A percentile compares a stretch with the other conserved stretches of the same genome.
Evolutionary conservation across 768 basidiomycete genomes (phyloP).

Genomic region (Phlebiopsis flavidoalba): DNA sequence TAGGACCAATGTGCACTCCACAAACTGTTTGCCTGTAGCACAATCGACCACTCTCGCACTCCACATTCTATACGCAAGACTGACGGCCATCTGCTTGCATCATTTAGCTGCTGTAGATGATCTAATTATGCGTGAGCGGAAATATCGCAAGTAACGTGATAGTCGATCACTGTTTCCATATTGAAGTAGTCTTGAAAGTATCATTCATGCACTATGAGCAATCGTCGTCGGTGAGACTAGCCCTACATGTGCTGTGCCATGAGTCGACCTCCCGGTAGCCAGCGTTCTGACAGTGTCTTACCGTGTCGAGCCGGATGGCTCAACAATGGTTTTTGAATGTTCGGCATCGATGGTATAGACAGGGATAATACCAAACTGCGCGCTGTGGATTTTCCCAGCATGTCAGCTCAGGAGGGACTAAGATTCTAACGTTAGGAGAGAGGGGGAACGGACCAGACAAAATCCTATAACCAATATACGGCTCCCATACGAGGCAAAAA

Average conservation of each 20-base stretch:
- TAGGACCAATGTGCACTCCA: background rate
- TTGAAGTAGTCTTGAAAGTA: constrained; percentile 57
- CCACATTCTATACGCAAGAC: background rate
- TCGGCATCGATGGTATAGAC: background rate
- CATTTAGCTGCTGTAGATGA: background rate
- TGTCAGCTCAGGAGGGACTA: constrained; percentile 17
- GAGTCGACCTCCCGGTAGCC: constrained; percentile 81
- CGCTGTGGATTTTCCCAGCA: background rate
- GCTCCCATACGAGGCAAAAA: too few species aligned
- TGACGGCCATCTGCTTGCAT: background rate
- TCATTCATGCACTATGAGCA: constrained; percentile 83
- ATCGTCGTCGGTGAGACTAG: constrained; percentile 71
- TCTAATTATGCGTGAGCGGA: too few species aligned
- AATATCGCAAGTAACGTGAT: too few species aligned
- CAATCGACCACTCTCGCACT: background rate
- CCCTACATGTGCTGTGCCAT: constrained; percentile 82
- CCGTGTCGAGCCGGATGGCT: background rate
- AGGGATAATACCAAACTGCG: too few species aligned
- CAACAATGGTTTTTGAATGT: background rate
- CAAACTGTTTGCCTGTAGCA: background rate
- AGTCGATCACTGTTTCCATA: too few species aligned
- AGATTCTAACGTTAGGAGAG: background rate
- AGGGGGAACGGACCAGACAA: too few species aligned
- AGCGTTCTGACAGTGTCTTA: constrained; percentile 54
- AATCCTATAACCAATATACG: too few species aligned